These are phyloP conservation scores for Lotmaria passim DNA, from an alignment of 208 protist genomes.

Conservation along the genomic window DNA sequence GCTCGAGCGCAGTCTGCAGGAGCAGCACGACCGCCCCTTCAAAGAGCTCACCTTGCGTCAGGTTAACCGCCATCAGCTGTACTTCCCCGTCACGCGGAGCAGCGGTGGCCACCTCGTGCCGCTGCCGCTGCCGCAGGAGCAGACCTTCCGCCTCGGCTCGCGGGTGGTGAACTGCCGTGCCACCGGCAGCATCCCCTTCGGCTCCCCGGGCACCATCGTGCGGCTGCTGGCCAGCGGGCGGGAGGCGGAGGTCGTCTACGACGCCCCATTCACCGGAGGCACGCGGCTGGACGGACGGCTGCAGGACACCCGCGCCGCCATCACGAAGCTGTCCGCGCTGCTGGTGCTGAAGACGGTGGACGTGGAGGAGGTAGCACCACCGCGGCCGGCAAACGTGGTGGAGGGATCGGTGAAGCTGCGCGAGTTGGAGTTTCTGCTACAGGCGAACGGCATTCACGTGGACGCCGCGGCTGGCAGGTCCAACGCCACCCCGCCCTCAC, in stretches of 20 bases:
- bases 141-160: constrained; percentile 71
- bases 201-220: constrained; percentile 78
- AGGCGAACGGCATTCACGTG: constrained; percentile 31
- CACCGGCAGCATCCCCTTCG: constrained; percentile 81
- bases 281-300: constrained; percentile 80
- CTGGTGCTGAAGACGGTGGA: constrained; percentile 59
- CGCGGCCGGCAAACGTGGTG: constrained; percentile 10
- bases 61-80: constrained; percentile 68
- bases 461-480: constrained; percentile 6
- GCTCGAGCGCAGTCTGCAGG: constrained; percentile 69
- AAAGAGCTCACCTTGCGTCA: constrained; percentile 52
- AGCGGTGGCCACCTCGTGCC: constrained; percentile 68
- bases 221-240: constrained; percentile 75
- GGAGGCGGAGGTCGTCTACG: constrained; percentile 90
- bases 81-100: constrained; percentile 80
- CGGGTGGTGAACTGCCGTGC: constrained; percentile 89
- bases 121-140: constrained; percentile 74
- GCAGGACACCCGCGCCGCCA: constrained; percentile 62
- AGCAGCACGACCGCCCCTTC: constrained; percentile 31
- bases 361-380: constrained; percentile 1
- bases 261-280: constrained; percentile 82
- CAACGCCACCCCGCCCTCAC: constrained; percentile 11
- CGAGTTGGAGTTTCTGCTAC: constrained; percentile 38
- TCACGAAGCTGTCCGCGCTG: constrained; percentile 72
- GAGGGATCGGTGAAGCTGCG: constrained; percentile 32